These are phyloP conservation scores for Amanita subjunquillea DNA, from an alignment of 768 basidiomycete genomes.

Conservation along the genomic window DNA sequence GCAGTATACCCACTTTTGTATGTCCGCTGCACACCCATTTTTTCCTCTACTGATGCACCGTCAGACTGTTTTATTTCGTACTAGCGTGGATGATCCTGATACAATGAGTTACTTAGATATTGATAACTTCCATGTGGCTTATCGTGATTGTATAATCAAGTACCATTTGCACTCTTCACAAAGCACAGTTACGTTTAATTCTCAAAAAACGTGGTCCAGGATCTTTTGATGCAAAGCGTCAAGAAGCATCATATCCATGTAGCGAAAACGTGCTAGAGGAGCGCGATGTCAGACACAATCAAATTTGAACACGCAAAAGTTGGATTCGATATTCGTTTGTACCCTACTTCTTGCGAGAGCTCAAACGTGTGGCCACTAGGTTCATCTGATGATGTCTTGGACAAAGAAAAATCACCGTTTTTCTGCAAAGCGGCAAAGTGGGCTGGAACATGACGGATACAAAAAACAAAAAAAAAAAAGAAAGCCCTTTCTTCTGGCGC, in stretches of 20 bases:
- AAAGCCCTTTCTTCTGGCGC: background rate
- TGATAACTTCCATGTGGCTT: background rate
- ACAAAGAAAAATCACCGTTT: background rate
- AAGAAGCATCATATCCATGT: background rate
- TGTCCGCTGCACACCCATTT: conserved; percentile 18
- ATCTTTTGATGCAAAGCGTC: background rate
- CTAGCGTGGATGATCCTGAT: conserved; percentile 97
- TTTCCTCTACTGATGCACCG: background rate
- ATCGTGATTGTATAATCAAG: background rate
- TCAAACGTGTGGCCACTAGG: background rate
- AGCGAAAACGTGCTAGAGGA: background rate
- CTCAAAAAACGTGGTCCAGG: background rate
- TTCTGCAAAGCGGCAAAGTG: background rate
- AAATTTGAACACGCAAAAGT: background rate
- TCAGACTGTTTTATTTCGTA: conserved; percentile 86
- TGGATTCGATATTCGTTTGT: background rate
- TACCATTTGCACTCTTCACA: background rate
- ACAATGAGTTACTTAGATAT: conserved; percentile 36
- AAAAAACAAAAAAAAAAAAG: background rate
- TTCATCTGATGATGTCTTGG: background rate
- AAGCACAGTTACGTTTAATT: background rate
- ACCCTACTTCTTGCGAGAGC: background rate
- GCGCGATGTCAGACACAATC: background rate
- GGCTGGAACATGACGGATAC: too few relatives aligned
- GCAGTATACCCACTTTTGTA: conserved; percentile 95